These are phyloP conservation scores for Candida wancherniae DNA, from an alignment of 805 yeast species.

Conservation along the genomic window DNA sequence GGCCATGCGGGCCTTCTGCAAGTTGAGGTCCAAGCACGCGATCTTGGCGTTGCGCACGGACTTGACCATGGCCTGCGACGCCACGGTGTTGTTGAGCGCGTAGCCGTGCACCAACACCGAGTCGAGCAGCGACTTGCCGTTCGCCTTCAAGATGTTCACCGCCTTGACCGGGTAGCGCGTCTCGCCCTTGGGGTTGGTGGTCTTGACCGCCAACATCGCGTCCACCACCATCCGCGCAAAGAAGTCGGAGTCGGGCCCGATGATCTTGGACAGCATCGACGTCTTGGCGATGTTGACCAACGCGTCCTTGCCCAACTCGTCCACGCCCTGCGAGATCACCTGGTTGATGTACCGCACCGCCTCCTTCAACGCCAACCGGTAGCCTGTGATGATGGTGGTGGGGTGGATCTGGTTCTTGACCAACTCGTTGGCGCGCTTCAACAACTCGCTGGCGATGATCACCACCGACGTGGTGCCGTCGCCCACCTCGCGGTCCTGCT, in stretches of 20 bases:
- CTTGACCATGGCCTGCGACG: conserved; percentile 93
- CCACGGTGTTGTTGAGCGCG: conserved; percentile 94
- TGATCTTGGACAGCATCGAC: conserved; percentile 93
- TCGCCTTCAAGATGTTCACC: conserved; percentile 91
- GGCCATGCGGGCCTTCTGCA: conserved; percentile 96
- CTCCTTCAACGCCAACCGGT: conserved; percentile 87
- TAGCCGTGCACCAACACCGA: conserved; percentile 87
- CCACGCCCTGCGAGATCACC: conserved; percentile 77
- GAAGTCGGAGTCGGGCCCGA: conserved; percentile 89
- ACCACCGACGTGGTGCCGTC: conserved; percentile 98
- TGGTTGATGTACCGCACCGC: conserved; percentile 83
- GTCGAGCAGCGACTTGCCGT: conserved; percentile 89
- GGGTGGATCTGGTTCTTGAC: conserved; percentile 95
- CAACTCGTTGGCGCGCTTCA: conserved; percentile 88
- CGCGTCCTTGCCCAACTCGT: conserved; percentile 74
- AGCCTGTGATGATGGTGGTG: conserved; percentile 95
- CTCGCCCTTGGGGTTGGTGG: conserved; percentile 84
- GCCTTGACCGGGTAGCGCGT: conserved; percentile 94
- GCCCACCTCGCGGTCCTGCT: conserved; percentile 98
- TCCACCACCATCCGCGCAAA: conserved; percentile 90
- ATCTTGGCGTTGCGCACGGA: conserved; percentile 66
- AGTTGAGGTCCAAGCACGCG: conserved; percentile 85
- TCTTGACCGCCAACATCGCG: conserved; percentile 91
- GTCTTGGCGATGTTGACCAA: conserved; percentile 91
- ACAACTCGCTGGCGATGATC: conserved; percentile 86